Base-by-base conservation (phyloP, 2,329 filamentous ascomycete species). In the Trichoderma arundinaceum region DNA sequence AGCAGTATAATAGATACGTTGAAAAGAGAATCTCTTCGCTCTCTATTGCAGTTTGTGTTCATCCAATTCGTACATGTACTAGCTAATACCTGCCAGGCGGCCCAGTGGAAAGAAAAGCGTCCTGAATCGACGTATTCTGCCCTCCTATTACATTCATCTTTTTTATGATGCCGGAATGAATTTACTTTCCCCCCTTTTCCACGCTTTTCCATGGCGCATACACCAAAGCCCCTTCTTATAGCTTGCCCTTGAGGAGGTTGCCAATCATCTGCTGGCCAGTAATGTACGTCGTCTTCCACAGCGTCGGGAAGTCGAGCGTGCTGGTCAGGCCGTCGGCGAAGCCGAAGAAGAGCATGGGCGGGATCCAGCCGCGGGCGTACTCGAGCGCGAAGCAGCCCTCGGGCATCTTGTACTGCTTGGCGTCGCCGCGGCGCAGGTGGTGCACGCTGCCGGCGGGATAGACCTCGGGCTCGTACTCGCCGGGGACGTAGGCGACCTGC, bases 311-410 rank as follows among this genome's bases (percentile, higher is more conserved):
- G 78, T 96, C 93, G 70, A 96, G 82, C 4, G 92, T 96, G 78
- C 89, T 93, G 63, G 84, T 87, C 66, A 96, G 83, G 53, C 86
- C 88, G 78, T 96, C 93, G 69, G 92, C 91, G 77, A 90, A 94
- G 67, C 93, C 93, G 77, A 96, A 96, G 77, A 91, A 90, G 59
- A 97, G 82, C 93, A 97, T 96, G 66, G 91, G 91, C 53, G 93
- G 93, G 78, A 97, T 96, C 92, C 92, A 96, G 69, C 93, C 92
- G 71, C 90, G 84, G 53, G 91, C 91, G 78, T 94, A 92, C 83
- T 94, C 92, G 71, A 95, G 84, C 61, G 92, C 92, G 79, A 92
- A 94, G 82, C 90, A 93, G 67, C 80, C 82, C 66, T 85, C 84
- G 68, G 90, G 87, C 89, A 94, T 92, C 80, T 86, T 88, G 81